A percentile compares a stretch with the other conserved stretches of the same genome.
Evolutionary conservation across 352 stramenopile genomes (phyloP).

Genomic region (Pythium insidiosum): DNA sequence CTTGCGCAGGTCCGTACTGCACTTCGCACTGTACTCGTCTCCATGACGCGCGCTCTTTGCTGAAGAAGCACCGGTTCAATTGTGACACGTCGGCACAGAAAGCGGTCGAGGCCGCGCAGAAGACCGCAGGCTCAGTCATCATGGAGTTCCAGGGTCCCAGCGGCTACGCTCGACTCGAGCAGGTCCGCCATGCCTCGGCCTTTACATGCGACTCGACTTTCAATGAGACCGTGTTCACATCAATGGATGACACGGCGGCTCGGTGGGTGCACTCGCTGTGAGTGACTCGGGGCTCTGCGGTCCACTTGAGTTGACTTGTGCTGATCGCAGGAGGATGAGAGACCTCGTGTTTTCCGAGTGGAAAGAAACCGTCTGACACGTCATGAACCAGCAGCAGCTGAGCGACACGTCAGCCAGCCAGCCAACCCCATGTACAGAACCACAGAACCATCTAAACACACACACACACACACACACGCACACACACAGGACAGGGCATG

Average conservation of each 20-base stretch:
- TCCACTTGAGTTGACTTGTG: no score
- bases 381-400: no score
- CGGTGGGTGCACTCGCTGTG: constrained; percentile 15
- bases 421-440: no score
- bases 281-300: not conserved
- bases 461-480: no score
- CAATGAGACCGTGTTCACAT: constrained; percentile 18
- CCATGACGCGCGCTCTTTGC: not conserved
- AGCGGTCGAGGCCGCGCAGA: constrained; percentile 19
- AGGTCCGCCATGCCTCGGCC: constrained; percentile 14
- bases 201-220: constrained; percentile 16
- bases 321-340: constrained; percentile 24
- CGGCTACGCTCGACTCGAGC: constrained; percentile 11
- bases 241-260: constrained; percentile 16
- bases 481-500: no score
- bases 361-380: no score
- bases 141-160: constrained; percentile 47
- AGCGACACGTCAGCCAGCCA: no score
- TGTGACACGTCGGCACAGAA: constrained; percentile 12
- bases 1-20: not conserved
- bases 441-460: no score
- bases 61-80: not conserved
- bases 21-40: no score
- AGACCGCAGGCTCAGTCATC: constrained; percentile 29
- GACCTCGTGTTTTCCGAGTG: constrained; percentile 46